Evolutionary conservation across 768 basidiomycete genomes (phyloP), one percentile per base, ranked within the genome.

Genomic region (Podaxis pistillaris): DNA sequence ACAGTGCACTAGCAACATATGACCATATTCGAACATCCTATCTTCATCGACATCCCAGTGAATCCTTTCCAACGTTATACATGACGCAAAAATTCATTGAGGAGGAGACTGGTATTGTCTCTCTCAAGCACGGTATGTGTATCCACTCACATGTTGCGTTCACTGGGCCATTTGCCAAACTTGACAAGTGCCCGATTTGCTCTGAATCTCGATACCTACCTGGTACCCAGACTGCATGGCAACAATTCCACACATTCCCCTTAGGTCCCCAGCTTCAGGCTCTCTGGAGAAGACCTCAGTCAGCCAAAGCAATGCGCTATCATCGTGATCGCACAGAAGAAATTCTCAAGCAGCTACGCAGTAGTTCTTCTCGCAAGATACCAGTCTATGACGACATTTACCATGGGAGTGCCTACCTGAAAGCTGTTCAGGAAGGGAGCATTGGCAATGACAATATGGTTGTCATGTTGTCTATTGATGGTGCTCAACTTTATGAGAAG

Each of bases 401-500:
- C 36, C 62, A 66, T 56, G 78, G 79, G 0, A 30, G 9, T 0
- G 72, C 73, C 2, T 77, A 73, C 49, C 64, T 80, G 0, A 52
- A 71, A 0, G 65, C 69, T 30, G 66, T 69, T 4, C 2, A 33
- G 12, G 13, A 55, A 12, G 67, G 57, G 0, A 62, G 66, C 1
- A 74, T 82, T 41, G 57, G 55, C 6, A 26, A 59, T 2, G 65
- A 76, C 7, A 75, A 82, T 57, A 75, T 72, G 0, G 59, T 78
- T 0, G 64, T 82, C 0, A 63, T 73, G 46, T 63, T 78, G 7
- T 77, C 77, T 0, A 62, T 78, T 0, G 79, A 81, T 64, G 76
- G 81, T 6, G 76, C 77, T 0, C 80, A 82, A 61, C 73, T 83
- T 0, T 81, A 79, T 58, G 65, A 65, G n/a, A 70, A 70, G 62